A percentile compares a stretch with the other conserved stretches of the same genome.
phyloP scores from a whole-genome alignment of 2,329 filamentous ascomycete genomes.

The Apiospora aurea region DNA sequence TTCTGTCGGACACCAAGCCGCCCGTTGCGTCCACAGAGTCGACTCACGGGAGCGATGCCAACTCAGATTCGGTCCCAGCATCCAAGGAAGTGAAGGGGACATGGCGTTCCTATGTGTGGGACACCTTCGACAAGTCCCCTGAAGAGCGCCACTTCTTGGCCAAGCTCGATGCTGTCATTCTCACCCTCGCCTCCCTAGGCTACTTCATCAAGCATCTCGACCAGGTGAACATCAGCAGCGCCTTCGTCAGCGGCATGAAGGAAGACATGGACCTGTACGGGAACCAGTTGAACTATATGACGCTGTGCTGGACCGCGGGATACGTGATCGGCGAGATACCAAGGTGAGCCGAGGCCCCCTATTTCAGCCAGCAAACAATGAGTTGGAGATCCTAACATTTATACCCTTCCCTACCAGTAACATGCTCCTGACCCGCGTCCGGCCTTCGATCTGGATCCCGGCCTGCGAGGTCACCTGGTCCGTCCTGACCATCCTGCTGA shows the following conservation, averaged over 20 bases:
- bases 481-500: conserved; percentile 42
- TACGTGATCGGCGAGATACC: conserved; percentile 42
- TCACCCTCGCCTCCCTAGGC: conserved; percentile 48
- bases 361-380: neutral
- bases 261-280: conserved; percentile 48
- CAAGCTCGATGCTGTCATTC: conserved; percentile 50
- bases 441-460: conserved; percentile 47
- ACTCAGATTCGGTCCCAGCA: conserved; percentile 28
- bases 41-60: conserved; percentile 28
- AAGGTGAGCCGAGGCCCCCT: conserved; percentile 32
- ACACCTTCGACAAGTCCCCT: conserved; percentile 51
- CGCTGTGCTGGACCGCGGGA: conserved; percentile 38
- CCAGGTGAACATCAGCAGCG: conserved; percentile 49
- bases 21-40: neutral
- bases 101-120: conserved; percentile 57
- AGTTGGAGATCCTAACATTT: neutral
- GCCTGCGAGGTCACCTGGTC: conserved; percentile 42
- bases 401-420: conserved; percentile 33
- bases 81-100: conserved; percentile 43
- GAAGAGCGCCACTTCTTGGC: conserved; percentile 49
- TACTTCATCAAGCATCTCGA: conserved; percentile 44
- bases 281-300: conserved; percentile 47
- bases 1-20: neutral
- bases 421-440: conserved; percentile 42
- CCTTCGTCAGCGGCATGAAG: conserved; percentile 55